phyloP scores from a whole-genome alignment of 345 rosid species.

The Populus alba region DNA sequence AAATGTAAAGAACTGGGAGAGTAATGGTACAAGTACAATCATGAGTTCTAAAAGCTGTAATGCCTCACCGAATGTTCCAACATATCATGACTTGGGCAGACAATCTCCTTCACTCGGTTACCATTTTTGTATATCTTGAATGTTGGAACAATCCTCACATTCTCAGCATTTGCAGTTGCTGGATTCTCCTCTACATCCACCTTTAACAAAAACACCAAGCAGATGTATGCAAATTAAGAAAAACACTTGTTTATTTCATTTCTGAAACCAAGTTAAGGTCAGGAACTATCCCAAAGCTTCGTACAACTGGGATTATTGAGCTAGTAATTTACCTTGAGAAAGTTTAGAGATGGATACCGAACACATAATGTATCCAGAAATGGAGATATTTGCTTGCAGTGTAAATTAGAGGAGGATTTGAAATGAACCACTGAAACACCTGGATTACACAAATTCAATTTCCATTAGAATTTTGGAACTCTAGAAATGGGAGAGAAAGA shows the following conservation, averaged over 20 bases:
- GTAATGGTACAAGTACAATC: conserved; percentile 23
- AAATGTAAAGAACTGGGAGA: conserved; percentile 14
- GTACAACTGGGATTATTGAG: background rate
- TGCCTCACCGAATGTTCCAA: conserved; percentile 93
- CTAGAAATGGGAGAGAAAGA: background rate
- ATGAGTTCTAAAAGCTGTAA: conserved; percentile 67
- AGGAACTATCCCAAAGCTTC: background rate
- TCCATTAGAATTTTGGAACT: background rate
- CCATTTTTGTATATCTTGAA: conserved; percentile 94
- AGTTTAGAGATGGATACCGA: conserved; percentile 81
- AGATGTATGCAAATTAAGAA: background rate
- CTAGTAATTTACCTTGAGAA: conserved; percentile 62
- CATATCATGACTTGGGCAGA: conserved; percentile 83
- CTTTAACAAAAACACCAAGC: conserved; percentile 32
- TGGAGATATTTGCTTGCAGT: conserved; percentile 80
- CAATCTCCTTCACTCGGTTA: conserved; percentile 75
- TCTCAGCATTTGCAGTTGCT: conserved; percentile 60
- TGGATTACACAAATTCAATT: conserved; percentile 26
- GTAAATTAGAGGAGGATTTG: conserved; percentile 50
- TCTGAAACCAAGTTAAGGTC: background rate
- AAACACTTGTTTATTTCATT: background rate
- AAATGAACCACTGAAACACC: conserved; percentile 79
- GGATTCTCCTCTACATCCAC: conserved; percentile 68
- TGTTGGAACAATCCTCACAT: conserved; percentile 85
- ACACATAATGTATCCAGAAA: conserved; percentile 71